These are phyloP conservation scores for Haplosporangium sp. DNA, from an alignment of 371 early-diverging fungal species.

Conservation along the genomic window DNA sequence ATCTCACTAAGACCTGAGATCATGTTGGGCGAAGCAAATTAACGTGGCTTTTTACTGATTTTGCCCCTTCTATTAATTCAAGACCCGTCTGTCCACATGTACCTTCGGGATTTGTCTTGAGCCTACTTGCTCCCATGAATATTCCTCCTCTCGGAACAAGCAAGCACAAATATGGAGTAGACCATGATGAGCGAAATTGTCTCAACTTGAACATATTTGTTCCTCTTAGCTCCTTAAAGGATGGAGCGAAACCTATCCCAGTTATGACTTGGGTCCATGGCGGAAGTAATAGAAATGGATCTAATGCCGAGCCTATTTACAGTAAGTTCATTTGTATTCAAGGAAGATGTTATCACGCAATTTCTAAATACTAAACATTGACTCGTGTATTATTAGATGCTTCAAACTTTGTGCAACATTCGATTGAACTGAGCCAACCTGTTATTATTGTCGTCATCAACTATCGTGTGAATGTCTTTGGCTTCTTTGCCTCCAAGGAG, in stretches of 20 bases:
- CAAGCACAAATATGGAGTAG: slow-evolving; percentile 20
- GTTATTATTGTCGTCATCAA: slow-evolving; percentile 44
- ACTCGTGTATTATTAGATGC: slow-evolving; percentile 15
- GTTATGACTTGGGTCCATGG: slow-evolving; percentile 50
- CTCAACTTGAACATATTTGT: slow-evolving; percentile 52
- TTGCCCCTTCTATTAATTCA: neutral
- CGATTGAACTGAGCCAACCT: slow-evolving; percentile 16
- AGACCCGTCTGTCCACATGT: slow-evolving; percentile 19
- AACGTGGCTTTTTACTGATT: neutral
- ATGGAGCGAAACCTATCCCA: slow-evolving; percentile 11
- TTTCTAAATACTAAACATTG: neutral
- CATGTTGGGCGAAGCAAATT: neutral
- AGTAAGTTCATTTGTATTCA: slow-evolving; percentile 11
- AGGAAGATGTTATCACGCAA: neutral
- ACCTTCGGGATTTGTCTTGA: slow-evolving; percentile 10
- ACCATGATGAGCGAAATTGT: slow-evolving; percentile 22
- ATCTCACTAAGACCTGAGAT: neutral
- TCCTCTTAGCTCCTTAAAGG: slow-evolving; percentile 25
- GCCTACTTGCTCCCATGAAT: slow-evolving; percentile 7
- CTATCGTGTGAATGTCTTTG: slow-evolving; percentile 49
- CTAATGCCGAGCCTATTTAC: slow-evolving; percentile 20
- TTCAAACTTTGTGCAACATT: slow-evolving; percentile 23
- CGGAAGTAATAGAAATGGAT: slow-evolving; percentile 28
- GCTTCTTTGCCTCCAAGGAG: slow-evolving; percentile 51
- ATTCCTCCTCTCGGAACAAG: slow-evolving; percentile 3